These are phyloP conservation scores for Thelonectria discophora DNA, from an alignment of 2,329 filamentous ascomycete species.

Conservation along the genomic window DNA sequence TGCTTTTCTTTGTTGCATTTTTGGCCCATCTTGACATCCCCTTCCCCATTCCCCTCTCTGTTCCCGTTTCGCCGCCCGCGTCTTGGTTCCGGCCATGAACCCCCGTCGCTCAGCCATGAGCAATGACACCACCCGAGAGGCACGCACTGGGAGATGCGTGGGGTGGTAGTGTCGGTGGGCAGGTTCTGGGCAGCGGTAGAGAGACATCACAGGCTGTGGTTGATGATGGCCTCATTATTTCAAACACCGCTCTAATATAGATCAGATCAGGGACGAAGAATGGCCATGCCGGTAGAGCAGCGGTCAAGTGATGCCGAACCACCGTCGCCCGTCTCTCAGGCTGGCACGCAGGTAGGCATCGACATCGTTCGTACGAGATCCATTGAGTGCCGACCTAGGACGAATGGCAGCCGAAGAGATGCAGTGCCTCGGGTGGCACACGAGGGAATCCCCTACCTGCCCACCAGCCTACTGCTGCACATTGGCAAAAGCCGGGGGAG, in stretches of 20 bases:
- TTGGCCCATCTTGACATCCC: conserved; percentile 9
- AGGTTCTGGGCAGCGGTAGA: conserved; percentile 34
- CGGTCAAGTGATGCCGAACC: conserved; percentile 41
- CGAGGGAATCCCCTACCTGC: conserved; percentile 35
- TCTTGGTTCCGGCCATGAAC: conserved; percentile 33
- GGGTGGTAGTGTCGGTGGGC: conserved; percentile 39
- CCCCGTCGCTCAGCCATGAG: conserved; percentile 33
- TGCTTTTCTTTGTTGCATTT: conserved; percentile 26
- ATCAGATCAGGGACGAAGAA: conserved; percentile 38
- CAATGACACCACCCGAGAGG: conserved; percentile 37
- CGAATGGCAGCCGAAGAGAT: conserved; percentile 34
- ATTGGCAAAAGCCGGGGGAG: conserved; percentile 4
- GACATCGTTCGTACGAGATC: conserved; percentile 32
- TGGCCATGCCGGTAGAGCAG: conserved; percentile 31
- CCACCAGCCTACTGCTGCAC: not conserved
- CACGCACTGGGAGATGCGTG: conserved; percentile 36
- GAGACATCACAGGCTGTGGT: conserved; percentile 35
- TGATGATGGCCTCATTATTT: conserved; percentile 41
- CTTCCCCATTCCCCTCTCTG: conserved; percentile 4
- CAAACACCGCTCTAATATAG: conserved; percentile 34
- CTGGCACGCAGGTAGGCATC: conserved; percentile 23
- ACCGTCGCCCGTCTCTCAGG: conserved; percentile 32
- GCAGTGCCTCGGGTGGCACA: conserved; percentile 40
- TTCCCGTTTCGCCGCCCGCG: conserved; percentile 33
- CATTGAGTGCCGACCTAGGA: conserved; percentile 32